Percentiles rank a stretch among this genome's conserved stretches.
Conservation (phyloP, 345 rosid genomes). For the Garcia nutans region DNA sequence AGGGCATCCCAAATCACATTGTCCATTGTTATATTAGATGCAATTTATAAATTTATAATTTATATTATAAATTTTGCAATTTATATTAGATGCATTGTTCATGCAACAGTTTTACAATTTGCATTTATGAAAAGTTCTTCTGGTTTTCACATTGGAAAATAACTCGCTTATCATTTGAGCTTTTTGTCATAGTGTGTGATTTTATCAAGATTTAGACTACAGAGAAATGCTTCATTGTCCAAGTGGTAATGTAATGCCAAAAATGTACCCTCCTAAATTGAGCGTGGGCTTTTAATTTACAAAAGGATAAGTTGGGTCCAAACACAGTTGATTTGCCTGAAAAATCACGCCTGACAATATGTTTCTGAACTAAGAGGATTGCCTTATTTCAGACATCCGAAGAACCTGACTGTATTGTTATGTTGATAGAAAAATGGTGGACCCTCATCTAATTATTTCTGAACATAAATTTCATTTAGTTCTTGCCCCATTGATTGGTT, state of each 20-base stretch:
- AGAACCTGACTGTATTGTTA: not conserved
- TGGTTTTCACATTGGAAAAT: not conserved
- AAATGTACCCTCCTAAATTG: not conserved
- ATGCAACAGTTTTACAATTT: not conserved
- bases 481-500: not conserved
- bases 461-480: not conserved
- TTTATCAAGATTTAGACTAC: not conserved
- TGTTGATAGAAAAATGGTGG: not conserved
- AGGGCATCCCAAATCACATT: not conserved
- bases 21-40: too few species aligned
- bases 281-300: not conserved
- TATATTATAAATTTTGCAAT: not conserved
- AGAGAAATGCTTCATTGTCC: not conserved
- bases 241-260: not conserved
- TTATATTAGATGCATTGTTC: not conserved
- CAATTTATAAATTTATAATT: too few species aligned
- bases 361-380: not conserved
- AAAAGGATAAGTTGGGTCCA: not conserved
- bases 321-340: not conserved
- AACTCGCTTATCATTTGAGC: not conserved
- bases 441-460: not conserved
- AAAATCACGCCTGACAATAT: not conserved
- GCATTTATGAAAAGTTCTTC: not conserved
- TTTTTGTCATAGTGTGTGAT: not conserved
- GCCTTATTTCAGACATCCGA: not conserved